phyloP scores from a whole-genome alignment of 352 stramenopile genomes.

The Pythium volutum region DNA sequence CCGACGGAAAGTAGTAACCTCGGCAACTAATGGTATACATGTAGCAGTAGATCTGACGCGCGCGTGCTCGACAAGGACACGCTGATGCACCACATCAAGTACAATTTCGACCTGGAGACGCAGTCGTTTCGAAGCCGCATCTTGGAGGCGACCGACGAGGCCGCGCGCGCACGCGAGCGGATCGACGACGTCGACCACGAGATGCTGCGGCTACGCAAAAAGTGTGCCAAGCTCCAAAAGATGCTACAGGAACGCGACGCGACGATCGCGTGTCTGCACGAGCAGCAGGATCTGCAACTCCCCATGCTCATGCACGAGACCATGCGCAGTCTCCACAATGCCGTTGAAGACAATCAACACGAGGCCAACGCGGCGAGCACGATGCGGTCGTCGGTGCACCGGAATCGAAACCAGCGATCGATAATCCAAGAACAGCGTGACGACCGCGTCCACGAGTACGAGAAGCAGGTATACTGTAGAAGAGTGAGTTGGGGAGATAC shows the following conservation, averaged over 20 bases:
- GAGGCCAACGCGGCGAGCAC: constrained; percentile 19
- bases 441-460: constrained; percentile 64
- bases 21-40: no score
- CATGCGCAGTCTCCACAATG: constrained; percentile 46
- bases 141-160: constrained; percentile 28
- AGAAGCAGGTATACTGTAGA: constrained; percentile 45
- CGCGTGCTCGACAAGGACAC: constrained; percentile 12
- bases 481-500: no score
- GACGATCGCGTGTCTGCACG: constrained; percentile 44
- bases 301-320: constrained; percentile 63
- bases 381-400: constrained; percentile 8
- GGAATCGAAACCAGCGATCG: constrained; percentile 16
- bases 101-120: constrained; percentile 57
- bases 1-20: no score
- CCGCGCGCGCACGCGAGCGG: constrained; percentile 24
- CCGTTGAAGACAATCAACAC: constrained; percentile 33
- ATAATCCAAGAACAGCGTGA: constrained; percentile 29
- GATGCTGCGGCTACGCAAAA: constrained; percentile 44
- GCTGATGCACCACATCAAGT: constrained; percentile 48
- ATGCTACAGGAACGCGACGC: constrained; percentile 56
- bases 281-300: constrained; percentile 50
- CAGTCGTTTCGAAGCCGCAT: constrained; percentile 44
- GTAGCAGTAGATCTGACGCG: constrained; percentile 2
- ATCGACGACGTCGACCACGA: constrained; percentile 40
- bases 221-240: constrained; percentile 56